A percentile compares a stretch with the other conserved stretches of the same genome.
phyloP scores from a whole-genome alignment of 2,329 filamentous ascomycete genomes.

The Fusarium palustre region DNA sequence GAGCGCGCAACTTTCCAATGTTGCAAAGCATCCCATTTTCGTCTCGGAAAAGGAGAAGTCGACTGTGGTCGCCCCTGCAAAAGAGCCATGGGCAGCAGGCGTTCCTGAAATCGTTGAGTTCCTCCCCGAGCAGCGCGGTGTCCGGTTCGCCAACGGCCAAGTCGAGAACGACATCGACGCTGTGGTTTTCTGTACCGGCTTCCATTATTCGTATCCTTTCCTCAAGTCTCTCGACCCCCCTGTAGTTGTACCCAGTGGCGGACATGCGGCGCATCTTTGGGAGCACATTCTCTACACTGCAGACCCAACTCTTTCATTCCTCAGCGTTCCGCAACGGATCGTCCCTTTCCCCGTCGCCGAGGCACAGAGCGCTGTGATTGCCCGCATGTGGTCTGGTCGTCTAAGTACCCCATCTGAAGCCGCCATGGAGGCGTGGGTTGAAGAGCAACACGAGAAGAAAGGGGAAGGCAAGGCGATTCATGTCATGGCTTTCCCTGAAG shows the following conservation, averaged over 20 bases:
- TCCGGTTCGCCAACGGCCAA: conserved; percentile 72
- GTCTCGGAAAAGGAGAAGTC: conserved; percentile 60
- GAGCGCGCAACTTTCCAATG: conserved; percentile 69
- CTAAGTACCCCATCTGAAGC: conserved; percentile 64
- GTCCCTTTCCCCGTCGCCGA: conserved; percentile 80
- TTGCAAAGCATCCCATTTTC: conserved; percentile 67
- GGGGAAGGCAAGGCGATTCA: conserved; percentile 56
- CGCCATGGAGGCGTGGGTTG: conserved; percentile 74
- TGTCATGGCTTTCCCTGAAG: conserved; percentile 61
- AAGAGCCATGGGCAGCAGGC: conserved; percentile 50
- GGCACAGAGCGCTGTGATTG: conserved; percentile 74
- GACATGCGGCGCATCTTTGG: conserved; percentile 74
- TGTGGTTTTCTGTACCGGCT: conserved; percentile 87
- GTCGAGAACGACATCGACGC: conserved; percentile 75
- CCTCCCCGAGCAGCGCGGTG: conserved; percentile 57
- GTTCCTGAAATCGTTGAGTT: conserved; percentile 62
- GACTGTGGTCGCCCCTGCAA: conserved; percentile 44
- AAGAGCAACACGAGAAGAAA: conserved; percentile 62
- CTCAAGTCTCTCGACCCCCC: conserved; percentile 58
- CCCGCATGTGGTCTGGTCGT: conserved; percentile 73
- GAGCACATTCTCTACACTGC: conserved; percentile 76
- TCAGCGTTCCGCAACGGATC: conserved; percentile 73
- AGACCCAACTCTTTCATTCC: conserved; percentile 74
- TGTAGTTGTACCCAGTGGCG: conserved; percentile 70
- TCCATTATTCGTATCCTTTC: conserved; percentile 85